Base-by-base conservation (phyloP, 225 moss, liverwort and hornwort genomes). In the Climacium dendroides region DNA sequence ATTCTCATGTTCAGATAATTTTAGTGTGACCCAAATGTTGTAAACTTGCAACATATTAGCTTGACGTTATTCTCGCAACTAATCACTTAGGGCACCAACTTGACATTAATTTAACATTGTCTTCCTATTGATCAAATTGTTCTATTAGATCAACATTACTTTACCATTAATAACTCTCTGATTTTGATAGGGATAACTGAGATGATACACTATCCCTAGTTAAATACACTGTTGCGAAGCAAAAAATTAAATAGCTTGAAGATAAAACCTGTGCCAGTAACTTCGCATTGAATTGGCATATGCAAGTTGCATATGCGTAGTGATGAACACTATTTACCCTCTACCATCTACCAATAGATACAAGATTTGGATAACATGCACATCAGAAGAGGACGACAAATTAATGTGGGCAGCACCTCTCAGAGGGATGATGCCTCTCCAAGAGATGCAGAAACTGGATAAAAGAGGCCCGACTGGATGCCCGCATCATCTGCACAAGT, bases 401-500 rank as follows among this genome's bases (percentile, higher is more conserved):
- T 15, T 77, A 80, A 50, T 83, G 73, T 57, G 64, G 19, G 45
- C 83, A 60, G 67, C 35, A 96, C 98, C 98, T 93, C 86, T 93
- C 92, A 29, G 97, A 98, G 59, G 97, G 96, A 84, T 98, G 98
- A 89, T 96, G 94, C 85, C 92, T 94, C 85, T 96, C 93, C 88
- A 98, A 83, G 35, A 98, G 95, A 87, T 97, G 95, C 88, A 97
- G 85, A 90, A 97, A 96, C 39, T 95, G 94, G 70, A 96, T 89
- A 77, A 98, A 96, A 41, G 98, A 95, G 78, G 83, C 91, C 70
- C 94, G 95, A 90, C 96, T 96, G 47, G 92, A 90, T 73, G 93
- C 83, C 78, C 86, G 86, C 90, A 98, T 87, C 86, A 90, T 92
- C 91, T 93, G 81, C 83, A 87, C 34, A 64, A 82, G 67, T 67